Base-by-base conservation (phyloP, 805 yeast species). In the Pichia pseudocactophila region DNA sequence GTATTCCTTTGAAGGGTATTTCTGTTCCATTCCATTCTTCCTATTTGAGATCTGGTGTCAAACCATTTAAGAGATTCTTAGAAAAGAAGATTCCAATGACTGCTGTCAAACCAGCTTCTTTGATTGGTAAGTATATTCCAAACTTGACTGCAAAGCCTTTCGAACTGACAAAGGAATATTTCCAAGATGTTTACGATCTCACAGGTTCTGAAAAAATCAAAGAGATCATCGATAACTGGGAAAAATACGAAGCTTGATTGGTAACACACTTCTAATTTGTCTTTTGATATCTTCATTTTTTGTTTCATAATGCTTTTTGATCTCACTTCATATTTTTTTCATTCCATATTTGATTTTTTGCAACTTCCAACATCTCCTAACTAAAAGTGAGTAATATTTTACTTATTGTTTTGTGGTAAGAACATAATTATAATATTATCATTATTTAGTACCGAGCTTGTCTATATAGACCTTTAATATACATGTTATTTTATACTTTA, bases 21-120 rank as follows among this genome's bases (percentile, higher is more conserved):
- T 87, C 96, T n/a, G 99, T 92, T 62, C 99, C 99, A 50, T 92
- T 92, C 97, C 99, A 92, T 70, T 88, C 97, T 25, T 82, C 96
- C n/a, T 92, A 94, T 71, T 76, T 92, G 71, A 83, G 90, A 76
- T 85, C 92, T 44, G 99, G 99, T 69, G 99, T 92, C 47, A 90
- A 89, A 69, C 98, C 98, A 58, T 92, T 92, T 86, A 89, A 90
- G 75, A 85, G 88, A 70, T 92, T 92, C 82, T 76, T 92, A 71
- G 80, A 81, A 64, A 92, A 88, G 82, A 90, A 92, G 78, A 83
- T 92, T 59, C 82, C 95, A 50, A 86, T 83, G 71, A 84, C 87
- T 56, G 94, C 96, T 38, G 92, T 92, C 52, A 90, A 90, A 71
- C 95, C 96, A 47, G 82, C 92, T 48, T 86, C 87, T 65, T 76